Evolutionary conservation across 495 filamentous ascomycete species (phyloP), one percentile per base, ranked within the genome.

Genomic region (Penicillium canescens): DNA sequence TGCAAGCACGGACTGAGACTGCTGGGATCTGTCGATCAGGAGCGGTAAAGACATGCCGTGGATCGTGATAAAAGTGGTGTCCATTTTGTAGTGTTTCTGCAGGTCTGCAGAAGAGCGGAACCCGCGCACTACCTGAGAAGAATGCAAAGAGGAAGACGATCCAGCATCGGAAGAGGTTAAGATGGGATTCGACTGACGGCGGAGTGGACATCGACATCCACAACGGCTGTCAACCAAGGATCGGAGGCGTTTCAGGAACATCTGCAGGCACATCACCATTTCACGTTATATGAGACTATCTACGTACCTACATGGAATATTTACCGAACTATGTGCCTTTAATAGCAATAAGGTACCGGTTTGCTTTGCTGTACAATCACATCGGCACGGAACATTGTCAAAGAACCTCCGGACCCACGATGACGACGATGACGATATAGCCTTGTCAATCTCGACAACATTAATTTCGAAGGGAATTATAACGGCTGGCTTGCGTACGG

Each of bases 31-130:
- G 42, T 23, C 28, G 37, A 13, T 12, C 48, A 12, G 24, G 13
- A 46, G 50, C 14, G 13, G 43, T n/a, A 36, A 60, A 55, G 59
- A 82, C 86, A 74, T 71, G 85, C 91, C 90, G 71, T 95, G 91
- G 59, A 95, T 95, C 56, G 91, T 91, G 75, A 96, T 95, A 75
- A 95, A 95, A 39, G 91, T 96, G 57, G 88, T 89, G 73, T 94
- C 91, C 90, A 94, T 94, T 31, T 31, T 64, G 24, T 46, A 26
- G 55, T 12, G n/a, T 31, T 31, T 31, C 26, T 31, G 26, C 26
- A 31, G 23, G 23, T 9, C 50, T 60, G 54, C 54, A 62, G 51
- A 54, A 56, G 28, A 66, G 56, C 53, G 62, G 50, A 45, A 57
- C 54, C 50, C 59, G 24, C 46, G 18, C 61, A 33, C 53, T 33